Evolutionary conservation across 129 eudicot species (phyloP).

Genomic region (Flaveria ramosissima): DNA sequence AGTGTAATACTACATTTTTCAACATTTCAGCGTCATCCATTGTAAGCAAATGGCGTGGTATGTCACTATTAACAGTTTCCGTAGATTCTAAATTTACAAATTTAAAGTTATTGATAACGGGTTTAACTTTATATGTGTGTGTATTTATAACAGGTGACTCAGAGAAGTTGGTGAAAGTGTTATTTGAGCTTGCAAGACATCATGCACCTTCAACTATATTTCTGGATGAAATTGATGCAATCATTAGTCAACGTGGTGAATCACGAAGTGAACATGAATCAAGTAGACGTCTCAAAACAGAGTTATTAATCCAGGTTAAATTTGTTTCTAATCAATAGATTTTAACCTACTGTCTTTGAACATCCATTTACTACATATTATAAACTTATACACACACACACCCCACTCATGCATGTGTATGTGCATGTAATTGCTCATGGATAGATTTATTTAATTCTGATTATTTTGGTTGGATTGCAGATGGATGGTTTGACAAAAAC

Average conservation of each 20-base stretch:
- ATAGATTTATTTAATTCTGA: background rate
- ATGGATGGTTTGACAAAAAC: slow-evolving; percentile 96
- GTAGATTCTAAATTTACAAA: slow-evolving; percentile 10
- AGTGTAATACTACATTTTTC: slow-evolving; percentile 97
- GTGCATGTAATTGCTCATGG: background rate
- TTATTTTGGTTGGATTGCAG: slow-evolving; percentile 51
- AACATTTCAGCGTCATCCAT: slow-evolving; percentile 98
- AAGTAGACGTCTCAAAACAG: slow-evolving; percentile 96
- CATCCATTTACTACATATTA: background rate
- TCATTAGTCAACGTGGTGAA: slow-evolving; percentile 99
- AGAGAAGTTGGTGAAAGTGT: slow-evolving; percentile 90
- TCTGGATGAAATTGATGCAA: slow-evolving; percentile 97
- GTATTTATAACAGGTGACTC: slow-evolving; percentile 75
- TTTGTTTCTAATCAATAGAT: background rate
- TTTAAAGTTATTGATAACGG: background rate
- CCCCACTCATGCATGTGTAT: no score
- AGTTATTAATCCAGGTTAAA: slow-evolving; percentile 90
- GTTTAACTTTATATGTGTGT: background rate
- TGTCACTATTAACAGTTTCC: slow-evolving; percentile 20
- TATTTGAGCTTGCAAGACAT: slow-evolving; percentile 98
- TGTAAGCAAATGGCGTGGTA: slow-evolving; percentile 99
- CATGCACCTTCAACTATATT: slow-evolving; percentile 99
- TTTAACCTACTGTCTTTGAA: background rate
- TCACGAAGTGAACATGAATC: slow-evolving; percentile 99
- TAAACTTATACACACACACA: no score